These are phyloP conservation scores for Tylopilus sp. DNA, from an alignment of 1,284 basidiomycete genomes.

Conservation along the genomic window DNA sequence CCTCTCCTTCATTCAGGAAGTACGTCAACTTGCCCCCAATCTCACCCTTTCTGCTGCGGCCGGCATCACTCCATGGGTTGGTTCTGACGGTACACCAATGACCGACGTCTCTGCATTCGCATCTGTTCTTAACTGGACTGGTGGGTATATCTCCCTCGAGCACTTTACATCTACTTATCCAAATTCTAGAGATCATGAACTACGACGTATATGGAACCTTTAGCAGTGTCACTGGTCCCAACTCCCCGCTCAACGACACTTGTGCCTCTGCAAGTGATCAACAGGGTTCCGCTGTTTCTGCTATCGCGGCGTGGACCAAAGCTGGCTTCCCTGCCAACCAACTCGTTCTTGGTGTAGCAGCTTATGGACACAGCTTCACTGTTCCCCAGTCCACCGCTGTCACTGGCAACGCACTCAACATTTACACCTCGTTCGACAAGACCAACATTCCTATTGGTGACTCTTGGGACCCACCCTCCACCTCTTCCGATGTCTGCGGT, in stretches of 20 bases:
- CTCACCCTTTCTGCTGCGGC: conserved; percentile 76
- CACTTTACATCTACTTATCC: conserved; percentile 21
- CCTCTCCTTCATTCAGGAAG: conserved; percentile 71
- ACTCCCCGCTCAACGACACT: conserved; percentile 77
- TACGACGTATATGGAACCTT: conserved; percentile 77
- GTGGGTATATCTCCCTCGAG: conserved; percentile 21
- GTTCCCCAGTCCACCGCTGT: conserved; percentile 42
- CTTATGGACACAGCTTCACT: conserved; percentile 68
- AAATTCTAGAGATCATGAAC: conserved; percentile 66
- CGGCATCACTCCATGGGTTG: conserved; percentile 66
- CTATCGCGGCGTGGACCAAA: conserved; percentile 69
- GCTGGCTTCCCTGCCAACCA: conserved; percentile 80
- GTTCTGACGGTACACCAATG: conserved; percentile 54
- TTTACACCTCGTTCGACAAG: conserved; percentile 53
- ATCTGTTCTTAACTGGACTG: conserved; percentile 73
- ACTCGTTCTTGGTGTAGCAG: conserved; percentile 79
- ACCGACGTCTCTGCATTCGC: conserved; percentile 70
- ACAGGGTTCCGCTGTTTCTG: conserved; percentile 72
- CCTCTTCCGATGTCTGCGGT: conserved; percentile 56
- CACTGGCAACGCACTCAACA: conserved; percentile 35
- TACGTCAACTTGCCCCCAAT: conserved; percentile 59
- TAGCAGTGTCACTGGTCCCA: conserved; percentile 63
- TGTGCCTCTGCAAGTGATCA: conserved; percentile 64
- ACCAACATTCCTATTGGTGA: conserved; percentile 50
- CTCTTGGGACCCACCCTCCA: conserved; percentile 49